Evolutionary conservation across 306 rosid genomes (phyloP).

Genomic region (Cicer pinnatifidum): DNA sequence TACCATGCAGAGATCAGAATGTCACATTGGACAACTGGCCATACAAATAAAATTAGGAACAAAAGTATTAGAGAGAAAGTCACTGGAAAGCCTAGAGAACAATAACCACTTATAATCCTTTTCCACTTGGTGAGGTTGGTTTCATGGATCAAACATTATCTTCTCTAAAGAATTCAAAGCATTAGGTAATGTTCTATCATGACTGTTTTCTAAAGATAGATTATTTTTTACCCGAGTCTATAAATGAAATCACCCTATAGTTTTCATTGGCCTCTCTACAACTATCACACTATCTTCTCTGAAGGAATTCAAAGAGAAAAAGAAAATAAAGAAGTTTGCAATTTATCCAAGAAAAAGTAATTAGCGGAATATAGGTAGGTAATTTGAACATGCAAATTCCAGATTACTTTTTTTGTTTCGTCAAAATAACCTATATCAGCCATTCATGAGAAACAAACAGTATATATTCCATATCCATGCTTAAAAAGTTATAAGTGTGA

Average conservation of each 20-base stretch:
- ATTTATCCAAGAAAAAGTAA: neutral
- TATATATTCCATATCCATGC: neutral
- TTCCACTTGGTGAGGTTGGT: too few relatives aligned
- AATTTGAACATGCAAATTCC: neutral
- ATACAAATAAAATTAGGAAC: neutral
- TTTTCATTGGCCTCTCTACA: too few relatives aligned
- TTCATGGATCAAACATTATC: too few relatives aligned
- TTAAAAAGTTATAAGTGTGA: neutral
- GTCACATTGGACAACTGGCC: neutral
- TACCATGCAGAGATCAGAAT: neutral
- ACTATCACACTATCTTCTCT: too few relatives aligned
- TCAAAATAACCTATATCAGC: neutral
- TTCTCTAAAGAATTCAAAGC: too few relatives aligned
- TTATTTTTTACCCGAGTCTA: too few relatives aligned
- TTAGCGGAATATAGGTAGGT: neutral
- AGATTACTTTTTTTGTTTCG: neutral
- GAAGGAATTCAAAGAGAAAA: neutral
- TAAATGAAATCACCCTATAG: too few relatives aligned
- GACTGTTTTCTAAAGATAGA: too few relatives aligned
- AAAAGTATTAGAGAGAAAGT: neutral
- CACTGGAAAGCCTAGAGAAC: too few relatives aligned
- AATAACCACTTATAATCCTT: too few relatives aligned
- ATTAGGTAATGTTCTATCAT: too few relatives aligned
- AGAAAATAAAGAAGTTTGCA: neutral
- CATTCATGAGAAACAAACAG: neutral